Base-by-base conservation (phyloP, 2,329 filamentous ascomycete species). In the Westerdykella ornata region DNA sequence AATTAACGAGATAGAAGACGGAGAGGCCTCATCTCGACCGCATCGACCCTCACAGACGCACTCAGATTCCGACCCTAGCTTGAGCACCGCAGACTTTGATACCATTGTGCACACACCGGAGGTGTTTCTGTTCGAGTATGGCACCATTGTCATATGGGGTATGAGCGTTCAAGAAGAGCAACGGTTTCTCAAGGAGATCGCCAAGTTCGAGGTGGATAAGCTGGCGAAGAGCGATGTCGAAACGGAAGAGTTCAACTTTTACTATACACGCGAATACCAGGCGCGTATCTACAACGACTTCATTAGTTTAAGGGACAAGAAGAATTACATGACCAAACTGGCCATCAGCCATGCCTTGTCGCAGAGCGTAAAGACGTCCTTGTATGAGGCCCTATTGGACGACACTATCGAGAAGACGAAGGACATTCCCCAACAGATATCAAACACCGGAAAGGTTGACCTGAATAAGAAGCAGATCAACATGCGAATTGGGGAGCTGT, bases 231-330 rank as follows among this genome's bases (percentile, higher is more conserved):
- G 94, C 59, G 88, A 95, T 54, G 82, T 95, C 20, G 90, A 98
- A 69, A 87, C 88, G 35, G 92, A 98, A 67, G 88, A 90, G 59
- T 98, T 98, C 75, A 98, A 98, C 66, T 98, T 97, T 67, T 98
- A 98, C 72, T 97, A 98, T 71, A 97, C 92, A 3, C 80, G 85
- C 57, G 90, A 97, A 63, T 98, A 98, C 65, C 94, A 98, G 68
- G 88, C 92, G 16, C 84, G 92, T 38, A 98, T 98, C 66, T 98
- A 98, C 76, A 98, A 98, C 68, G 92, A 98, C 68, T 98, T 98
- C 58, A 98, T 98, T 67, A 92, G 87, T 2, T 69, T 98, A 46
- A 78, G 89, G 37, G 90, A 97, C 57, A 95, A 94, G 68, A 82
- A 82, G 59, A 95, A 94, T 67, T 94, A 97, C 71, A 97, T 97